Evolutionary conservation across 1,284 basidiomycete genomes (phyloP).

Genomic region (Rhodotorula sp.): DNA sequence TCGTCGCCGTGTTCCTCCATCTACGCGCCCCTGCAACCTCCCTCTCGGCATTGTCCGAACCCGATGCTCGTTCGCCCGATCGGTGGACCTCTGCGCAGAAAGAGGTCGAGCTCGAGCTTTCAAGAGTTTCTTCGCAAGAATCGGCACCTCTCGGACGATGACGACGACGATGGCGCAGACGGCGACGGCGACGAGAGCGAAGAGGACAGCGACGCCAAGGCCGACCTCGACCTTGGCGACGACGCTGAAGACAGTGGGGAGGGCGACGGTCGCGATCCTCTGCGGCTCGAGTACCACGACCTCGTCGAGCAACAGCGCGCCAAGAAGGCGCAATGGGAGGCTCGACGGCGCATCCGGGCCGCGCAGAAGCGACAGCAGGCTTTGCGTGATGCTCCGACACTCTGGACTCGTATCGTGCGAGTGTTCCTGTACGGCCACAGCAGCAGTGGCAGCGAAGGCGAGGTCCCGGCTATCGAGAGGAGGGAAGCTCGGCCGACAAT

Average conservation of each 20-base stretch:
- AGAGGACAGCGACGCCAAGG: conserved; percentile 1
- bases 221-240: not conserved
- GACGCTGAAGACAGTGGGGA: not conserved
- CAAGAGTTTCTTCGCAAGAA: conserved; percentile 27
- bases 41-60: conserved; percentile 22
- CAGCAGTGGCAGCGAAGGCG: not conserved
- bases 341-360: not conserved
- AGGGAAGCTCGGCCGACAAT: not conserved
- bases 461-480: not conserved
- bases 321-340: conserved; percentile 18
- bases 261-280: not conserved
- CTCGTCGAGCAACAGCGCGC: conserved; percentile 26
- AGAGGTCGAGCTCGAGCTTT: conserved; percentile 8
- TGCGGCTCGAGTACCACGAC: conserved; percentile 19
- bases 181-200: conserved; percentile 13
- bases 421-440: not conserved
- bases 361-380: not conserved
- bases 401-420: not conserved
- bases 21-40: conserved; percentile 32
- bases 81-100: not conserved
- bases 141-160: not conserved
- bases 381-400: not conserved
- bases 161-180: not conserved
- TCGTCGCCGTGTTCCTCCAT: conserved; percentile 35
- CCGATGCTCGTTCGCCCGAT: conserved; percentile 27